Evolutionary conservation across 768 basidiomycete genomes (phyloP), one percentile per base, ranked within the genome.

Genomic region (Glaciozyma martinii): DNA sequence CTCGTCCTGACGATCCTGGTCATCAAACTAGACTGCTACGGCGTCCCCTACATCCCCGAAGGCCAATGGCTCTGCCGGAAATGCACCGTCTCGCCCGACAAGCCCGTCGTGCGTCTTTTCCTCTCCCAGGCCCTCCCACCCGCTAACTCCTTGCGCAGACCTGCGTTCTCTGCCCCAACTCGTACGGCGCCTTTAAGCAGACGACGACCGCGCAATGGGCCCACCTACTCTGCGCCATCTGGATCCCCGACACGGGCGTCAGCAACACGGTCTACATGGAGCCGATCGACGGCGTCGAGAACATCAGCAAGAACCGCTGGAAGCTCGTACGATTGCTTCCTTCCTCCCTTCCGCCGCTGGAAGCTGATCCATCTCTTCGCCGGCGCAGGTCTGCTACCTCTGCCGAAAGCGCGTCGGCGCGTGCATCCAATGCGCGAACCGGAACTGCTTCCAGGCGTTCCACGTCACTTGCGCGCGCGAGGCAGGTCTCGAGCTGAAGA

Each of bases 41-140:
- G 95, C 25, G 91, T 99, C 3, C 95, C 95, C 16, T 99, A 99
- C 75, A 97, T 99, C 64, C 95, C 95, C 0, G 95, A 99, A 79
- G 95, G 95, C 1, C 95, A 99, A 76, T 99, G 95, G 95, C 83
- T 99, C 42, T 99, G 95, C 76, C 80, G 95, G 54, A 99, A 99
- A 77, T 99, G 95, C 74, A 97, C 92, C 0, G 92, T 98, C 15
- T 94, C 91, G 1, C 95, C 95, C 0, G 94, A 97, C 76, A 88
- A 86, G 71, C 90, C 93, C 19, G 95, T 99, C 66, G 92, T 93
- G 74, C 69, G 89, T 78, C 1, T 16, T 16, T 18, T 21, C 30
- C 12, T 32, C 46, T 33, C 27, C 3, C 33, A 37, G 12, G 3
- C 3, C 32, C 33, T 53, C 13, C 13, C 19, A 12, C 47, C 32